Percentiles rank a stretch among this genome's conserved stretches.
Conservation (phyloP, 306 rosid species). For the Oxytropis ochrocephala region DNA sequence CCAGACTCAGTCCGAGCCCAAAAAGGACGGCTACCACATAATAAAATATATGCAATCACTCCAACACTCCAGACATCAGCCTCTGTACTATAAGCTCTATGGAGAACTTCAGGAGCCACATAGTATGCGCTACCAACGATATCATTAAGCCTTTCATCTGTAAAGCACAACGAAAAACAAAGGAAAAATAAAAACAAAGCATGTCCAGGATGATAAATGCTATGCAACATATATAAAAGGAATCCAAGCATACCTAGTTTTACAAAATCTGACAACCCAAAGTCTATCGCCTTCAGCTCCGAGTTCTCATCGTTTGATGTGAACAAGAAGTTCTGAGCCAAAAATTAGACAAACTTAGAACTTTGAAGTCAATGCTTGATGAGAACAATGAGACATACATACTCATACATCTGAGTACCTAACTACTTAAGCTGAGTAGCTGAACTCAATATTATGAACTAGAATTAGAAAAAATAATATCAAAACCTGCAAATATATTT, state of each 20-base stretch:
- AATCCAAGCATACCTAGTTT: conserved; percentile 57
- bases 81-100: conserved; percentile 80
- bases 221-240: background rate
- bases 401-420: background rate
- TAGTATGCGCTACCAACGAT: conserved; percentile 97
- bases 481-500: conserved; percentile 4
- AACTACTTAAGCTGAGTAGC: background rate
- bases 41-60: conserved; percentile 84
- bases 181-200: conserved; percentile 2
- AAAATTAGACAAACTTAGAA: conserved; percentile 21
- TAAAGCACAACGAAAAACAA: conserved; percentile 26
- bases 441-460: background rate
- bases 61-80: conserved; percentile 97
- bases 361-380: conserved; percentile 13
- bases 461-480: background rate
- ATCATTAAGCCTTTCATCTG: conserved; percentile 90
- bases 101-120: conserved; percentile 96
- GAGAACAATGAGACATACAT: background rate
- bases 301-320: conserved; percentile 73
- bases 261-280: conserved; percentile 94
- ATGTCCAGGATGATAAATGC: background rate
- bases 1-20: conserved; percentile 98
- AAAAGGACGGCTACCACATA: conserved; percentile 97
- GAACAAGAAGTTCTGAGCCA: conserved; percentile 79
- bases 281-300: conserved; percentile 88